These are phyloP conservation scores for Albizia julibrissin DNA, from an alignment of 306 rosid genomes.

Conservation along the genomic window DNA sequence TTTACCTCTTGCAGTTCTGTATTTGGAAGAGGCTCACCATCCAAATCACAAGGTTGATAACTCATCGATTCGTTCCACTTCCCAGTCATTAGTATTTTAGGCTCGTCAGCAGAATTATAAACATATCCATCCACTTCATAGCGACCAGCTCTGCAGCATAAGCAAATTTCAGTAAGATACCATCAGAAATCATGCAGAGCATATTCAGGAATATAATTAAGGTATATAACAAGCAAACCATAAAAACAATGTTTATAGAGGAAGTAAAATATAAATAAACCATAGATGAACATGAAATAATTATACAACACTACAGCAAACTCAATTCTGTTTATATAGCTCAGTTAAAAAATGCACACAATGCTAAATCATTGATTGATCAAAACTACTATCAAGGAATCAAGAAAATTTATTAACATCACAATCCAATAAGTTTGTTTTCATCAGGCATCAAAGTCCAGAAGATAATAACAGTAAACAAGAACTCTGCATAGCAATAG, in stretches of 20 bases:
- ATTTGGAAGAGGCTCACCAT: constrained; percentile 77
- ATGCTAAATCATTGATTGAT: neutral
- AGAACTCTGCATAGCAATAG: neutral
- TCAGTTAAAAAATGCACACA: neutral
- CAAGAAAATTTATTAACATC: neutral
- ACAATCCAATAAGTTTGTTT: neutral
- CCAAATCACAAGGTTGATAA: constrained; percentile 75
- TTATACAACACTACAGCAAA: neutral
- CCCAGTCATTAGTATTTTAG: constrained; percentile 78
- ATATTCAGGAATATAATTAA: neutral
- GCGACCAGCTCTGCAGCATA: constrained; percentile 67
- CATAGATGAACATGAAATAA: neutral
- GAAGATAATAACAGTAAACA: neutral
- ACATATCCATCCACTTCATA: constrained; percentile 88
- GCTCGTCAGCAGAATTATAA: constrained; percentile 75
- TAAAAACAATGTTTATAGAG: neutral
- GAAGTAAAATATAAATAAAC: neutral
- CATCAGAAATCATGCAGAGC: neutral
- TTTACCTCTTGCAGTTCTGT: constrained; percentile 73
- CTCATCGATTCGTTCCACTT: constrained; percentile 72
- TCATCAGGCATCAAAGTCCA: neutral
- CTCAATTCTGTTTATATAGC: neutral
- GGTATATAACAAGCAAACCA: neutral
- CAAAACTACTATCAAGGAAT: neutral
- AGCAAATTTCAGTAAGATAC: neutral